Conservation (phyloP, 352 stramenopile species). For the Pythium phragmitis region DNA sequence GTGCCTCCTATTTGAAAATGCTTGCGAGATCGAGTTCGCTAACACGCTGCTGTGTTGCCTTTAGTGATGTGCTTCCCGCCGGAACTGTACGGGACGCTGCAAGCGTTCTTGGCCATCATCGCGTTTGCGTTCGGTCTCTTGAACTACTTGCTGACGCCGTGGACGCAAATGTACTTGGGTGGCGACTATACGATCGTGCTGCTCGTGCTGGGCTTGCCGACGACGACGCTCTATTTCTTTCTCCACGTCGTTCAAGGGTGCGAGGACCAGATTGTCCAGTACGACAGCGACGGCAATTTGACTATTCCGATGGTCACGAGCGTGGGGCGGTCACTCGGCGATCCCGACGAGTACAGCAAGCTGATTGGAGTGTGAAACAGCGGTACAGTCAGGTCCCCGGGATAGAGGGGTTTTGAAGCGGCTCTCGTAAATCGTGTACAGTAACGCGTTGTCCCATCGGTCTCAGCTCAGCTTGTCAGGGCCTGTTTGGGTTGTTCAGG, state of each 20-base stretch:
- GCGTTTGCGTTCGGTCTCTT: slow-evolving; percentile 70
- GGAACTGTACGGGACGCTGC: slow-evolving; percentile 72
- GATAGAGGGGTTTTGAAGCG: too few species aligned
- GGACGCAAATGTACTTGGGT: slow-evolving; percentile 65
- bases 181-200: slow-evolving; percentile 67
- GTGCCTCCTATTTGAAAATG: slow-evolving; percentile 17
- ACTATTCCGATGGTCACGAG: slow-evolving; percentile 6
- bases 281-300: slow-evolving; percentile 28
- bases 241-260: slow-evolving; percentile 56
- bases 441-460: too few species aligned
- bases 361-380: slow-evolving; percentile 29
- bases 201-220: slow-evolving; percentile 50
- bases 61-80: slow-evolving; percentile 82
- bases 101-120: slow-evolving; percentile 69
- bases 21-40: neutral
- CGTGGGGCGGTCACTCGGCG: slow-evolving; percentile 7
- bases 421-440: neutral
- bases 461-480: too few species aligned
- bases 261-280: slow-evolving; percentile 54
- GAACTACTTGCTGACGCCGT: slow-evolving; percentile 77
- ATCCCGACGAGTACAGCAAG: slow-evolving; percentile 36
- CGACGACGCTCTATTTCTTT: slow-evolving; percentile 61
- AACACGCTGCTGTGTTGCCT: slow-evolving; percentile 14
- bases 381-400: neutral
- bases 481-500: neutral